Evolutionary conservation across 2,329 filamentous ascomycete genomes (phyloP), one percentile per base, ranked within the genome.

Genomic region (Verticillium nubilum): DNA sequence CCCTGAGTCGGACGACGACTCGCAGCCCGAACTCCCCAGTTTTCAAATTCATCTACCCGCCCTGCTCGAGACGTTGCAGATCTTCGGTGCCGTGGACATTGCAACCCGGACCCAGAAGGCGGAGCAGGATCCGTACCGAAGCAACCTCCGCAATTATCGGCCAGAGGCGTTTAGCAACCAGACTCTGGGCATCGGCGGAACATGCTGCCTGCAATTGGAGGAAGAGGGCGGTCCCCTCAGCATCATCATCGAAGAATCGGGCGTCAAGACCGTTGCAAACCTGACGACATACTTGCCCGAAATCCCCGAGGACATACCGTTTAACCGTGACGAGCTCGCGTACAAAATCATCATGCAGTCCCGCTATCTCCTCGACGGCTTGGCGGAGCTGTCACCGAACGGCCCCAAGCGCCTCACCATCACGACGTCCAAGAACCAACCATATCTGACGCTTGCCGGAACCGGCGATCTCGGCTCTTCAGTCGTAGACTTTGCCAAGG

Each of bases 311-410:
- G 89, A 93, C 57, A 98, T 99, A 53, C 95, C 94, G 0, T 92
- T 99, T 65, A 87, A 94, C 68, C 86, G 92, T 31, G 85, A 92
- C 56, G 84, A 87, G 57, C 80, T 98, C 9, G 81, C 86, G 9
- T 90, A 97, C 77, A 99, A 98, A 72, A 92, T 97, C 61, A 98
- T 99, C 70, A 97, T 97, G 90, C 90, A 88, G 65, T 85, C 88
- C 12, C 83, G 83, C 33, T 88, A 85, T 74, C 82, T 94, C 4
- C 81, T 89, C 12, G 90, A 93, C 68, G 86, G 87, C 17, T 78
- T 93, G 47, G 81, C 84, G 1, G 90, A 94, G 69, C 81, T 89
- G 54, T 84, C 82, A 1, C 83, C 83, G 13, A 89, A 92, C 27
- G 86, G 83, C n/a, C 92, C 92, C 0, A 84, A 85, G 5, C 83